phyloP scores from a whole-genome alignment of 1,284 basidiomycete genomes.

The Papiliotrema fonsecae region DNA sequence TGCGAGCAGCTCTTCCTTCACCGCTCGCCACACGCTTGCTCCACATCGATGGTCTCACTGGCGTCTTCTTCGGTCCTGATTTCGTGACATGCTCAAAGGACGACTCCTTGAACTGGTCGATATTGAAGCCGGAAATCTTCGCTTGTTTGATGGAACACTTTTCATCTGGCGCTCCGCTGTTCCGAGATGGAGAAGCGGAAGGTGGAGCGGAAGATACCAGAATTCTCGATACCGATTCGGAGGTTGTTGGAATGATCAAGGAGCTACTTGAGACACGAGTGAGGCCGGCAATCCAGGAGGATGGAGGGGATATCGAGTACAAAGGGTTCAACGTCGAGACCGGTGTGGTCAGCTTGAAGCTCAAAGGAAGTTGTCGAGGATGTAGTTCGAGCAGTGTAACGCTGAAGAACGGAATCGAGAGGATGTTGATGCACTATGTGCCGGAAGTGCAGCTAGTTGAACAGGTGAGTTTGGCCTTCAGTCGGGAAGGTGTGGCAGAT shows the following conservation, averaged over 20 bases:
- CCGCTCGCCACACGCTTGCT: constrained; percentile 90
- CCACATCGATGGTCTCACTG: constrained; percentile 82
- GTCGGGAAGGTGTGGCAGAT: background rate
- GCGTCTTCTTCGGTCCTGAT: constrained; percentile 93
- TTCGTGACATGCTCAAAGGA: constrained; percentile 97
- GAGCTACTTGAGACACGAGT: constrained; percentile 93
- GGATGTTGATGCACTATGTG: constrained; percentile 99
- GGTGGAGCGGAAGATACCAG: constrained; percentile 86
- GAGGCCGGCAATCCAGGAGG: constrained; percentile 84
- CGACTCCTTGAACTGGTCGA: constrained; percentile 75
- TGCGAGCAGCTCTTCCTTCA: constrained; percentile 72
- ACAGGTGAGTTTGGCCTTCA: constrained; percentile 59
- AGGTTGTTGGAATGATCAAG: constrained; percentile 98
- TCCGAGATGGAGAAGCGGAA: constrained; percentile 66
- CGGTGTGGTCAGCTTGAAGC: constrained; percentile 64
- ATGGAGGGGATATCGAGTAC: constrained; percentile 55
- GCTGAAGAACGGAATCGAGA: constrained; percentile 90
- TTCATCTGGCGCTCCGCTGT: constrained; percentile 78
- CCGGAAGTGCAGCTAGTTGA: constrained; percentile 97
- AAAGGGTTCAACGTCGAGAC: constrained; percentile 53
- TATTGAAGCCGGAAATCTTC: constrained; percentile 97
- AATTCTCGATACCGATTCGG: constrained; percentile 93
- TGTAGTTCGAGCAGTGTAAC: constrained; percentile 91
- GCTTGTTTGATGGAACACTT: constrained; percentile 98
- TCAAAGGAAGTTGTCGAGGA: constrained; percentile 95